Evolutionary conservation across 2,329 filamentous ascomycete species (phyloP).

Genomic region (Byssothecium circinans): DNA sequence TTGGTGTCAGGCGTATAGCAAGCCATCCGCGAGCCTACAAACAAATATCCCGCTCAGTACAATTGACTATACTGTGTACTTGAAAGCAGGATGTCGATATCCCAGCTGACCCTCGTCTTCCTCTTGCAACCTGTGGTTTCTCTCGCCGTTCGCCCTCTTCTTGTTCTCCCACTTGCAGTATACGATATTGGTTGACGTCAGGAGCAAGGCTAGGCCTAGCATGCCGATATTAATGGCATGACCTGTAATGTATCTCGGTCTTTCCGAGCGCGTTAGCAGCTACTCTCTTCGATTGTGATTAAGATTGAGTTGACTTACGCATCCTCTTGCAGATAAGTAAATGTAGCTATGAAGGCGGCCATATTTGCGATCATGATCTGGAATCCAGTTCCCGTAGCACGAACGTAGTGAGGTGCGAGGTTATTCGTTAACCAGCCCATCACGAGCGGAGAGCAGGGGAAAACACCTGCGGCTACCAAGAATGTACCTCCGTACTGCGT

Average conservation of each 20-base stretch:
- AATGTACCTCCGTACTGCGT: conserved; percentile 46
- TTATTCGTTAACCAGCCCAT: conserved; percentile 52
- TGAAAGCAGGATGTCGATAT: conserved; percentile 34
- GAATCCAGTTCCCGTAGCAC: conserved; percentile 56
- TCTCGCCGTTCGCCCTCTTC: conserved; percentile 26
- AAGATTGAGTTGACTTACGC: conserved; percentile 26
- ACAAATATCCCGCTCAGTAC: too few species aligned
- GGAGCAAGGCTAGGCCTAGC: conserved; percentile 24
- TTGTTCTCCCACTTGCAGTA: conserved; percentile 31
- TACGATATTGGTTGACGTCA: conserved; percentile 24
- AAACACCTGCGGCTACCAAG: conserved; percentile 49
- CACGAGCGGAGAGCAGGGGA: conserved; percentile 35
- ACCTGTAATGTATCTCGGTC: conserved; percentile 22
- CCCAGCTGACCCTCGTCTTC: conserved; percentile 28
- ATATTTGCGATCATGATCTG: conserved; percentile 51
- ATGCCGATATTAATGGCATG: conserved; percentile 31
- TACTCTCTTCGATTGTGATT: neutral
- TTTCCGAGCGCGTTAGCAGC: conserved; percentile 2
- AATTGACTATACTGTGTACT: conserved; percentile 21
- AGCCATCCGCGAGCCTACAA: too few species aligned
- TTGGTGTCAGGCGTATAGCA: too few species aligned
- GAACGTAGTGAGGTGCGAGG: conserved; percentile 58
- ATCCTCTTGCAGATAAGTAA: conserved; percentile 54
- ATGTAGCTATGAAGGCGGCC: conserved; percentile 54
- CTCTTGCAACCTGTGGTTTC: conserved; percentile 24